Evolutionary conservation across 179 eudicot species (phyloP).

Genomic region (Beta lomatogona): DNA sequence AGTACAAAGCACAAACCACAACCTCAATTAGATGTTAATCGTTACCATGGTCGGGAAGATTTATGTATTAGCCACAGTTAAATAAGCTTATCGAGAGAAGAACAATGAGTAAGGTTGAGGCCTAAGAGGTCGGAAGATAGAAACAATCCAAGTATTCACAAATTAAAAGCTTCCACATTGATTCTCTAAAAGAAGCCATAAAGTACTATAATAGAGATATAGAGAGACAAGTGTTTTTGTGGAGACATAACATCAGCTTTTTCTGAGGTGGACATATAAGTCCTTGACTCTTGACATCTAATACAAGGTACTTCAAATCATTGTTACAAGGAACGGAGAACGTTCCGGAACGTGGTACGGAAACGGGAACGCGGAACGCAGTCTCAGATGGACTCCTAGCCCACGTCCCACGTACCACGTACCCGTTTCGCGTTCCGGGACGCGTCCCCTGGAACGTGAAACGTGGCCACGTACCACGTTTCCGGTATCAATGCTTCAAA

Average conservation of each 20-base stretch:
- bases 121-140: neutral
- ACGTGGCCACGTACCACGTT: no score
- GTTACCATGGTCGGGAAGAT: neutral
- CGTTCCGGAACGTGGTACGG: no score
- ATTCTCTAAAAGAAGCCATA: neutral
- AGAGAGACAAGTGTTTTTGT: neutral
- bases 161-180: neutral
- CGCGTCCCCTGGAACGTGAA: no score
- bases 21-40: neutral
- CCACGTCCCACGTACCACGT: no score
- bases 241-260: neutral
- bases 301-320: no score
- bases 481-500: neutral
- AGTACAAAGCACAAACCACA: constrained; percentile 2
- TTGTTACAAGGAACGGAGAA: no score
- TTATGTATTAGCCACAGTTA: neutral
- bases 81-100: neutral
- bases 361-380: no score
- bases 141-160: neutral
- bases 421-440: no score
- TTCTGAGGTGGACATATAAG: neutral
- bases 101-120: constrained; percentile 5
- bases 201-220: neutral
- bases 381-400: no score
- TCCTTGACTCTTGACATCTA: neutral